phyloP scores from a whole-genome alignment of 192 early-diverging fungal species.

The Podila clonocystis region DNA sequence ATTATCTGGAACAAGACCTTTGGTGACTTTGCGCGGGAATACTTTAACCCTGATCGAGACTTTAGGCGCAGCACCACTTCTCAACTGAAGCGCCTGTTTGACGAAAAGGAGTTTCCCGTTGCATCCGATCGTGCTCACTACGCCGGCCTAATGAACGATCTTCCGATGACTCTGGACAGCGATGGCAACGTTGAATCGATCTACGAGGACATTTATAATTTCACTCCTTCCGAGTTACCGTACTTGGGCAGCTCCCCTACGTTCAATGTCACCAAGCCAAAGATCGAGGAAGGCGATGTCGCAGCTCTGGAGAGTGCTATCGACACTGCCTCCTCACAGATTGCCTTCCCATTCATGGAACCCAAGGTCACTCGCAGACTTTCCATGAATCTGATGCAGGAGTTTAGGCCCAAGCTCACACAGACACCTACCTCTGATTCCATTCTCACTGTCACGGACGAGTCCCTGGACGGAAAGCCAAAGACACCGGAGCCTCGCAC shows the following conservation, averaged over 20 bases:
- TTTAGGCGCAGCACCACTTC: conserved; percentile 69
- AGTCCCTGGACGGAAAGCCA: conserved; percentile 13
- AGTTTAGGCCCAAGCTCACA: conserved; percentile 31
- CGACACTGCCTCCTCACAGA: conserved; percentile 48
- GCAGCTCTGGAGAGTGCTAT: conserved; percentile 48
- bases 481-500: conserved; percentile 9
- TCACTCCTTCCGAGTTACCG: conserved; percentile 52
- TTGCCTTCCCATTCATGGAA: conserved; percentile 54
- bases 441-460: conserved; percentile 32
- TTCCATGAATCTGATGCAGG: conserved; percentile 65
- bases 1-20: conserved; percentile 89
- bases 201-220: conserved; percentile 12
- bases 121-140: conserved; percentile 52
- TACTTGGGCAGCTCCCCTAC: conserved; percentile 58
- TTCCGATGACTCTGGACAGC: conserved; percentile 57
- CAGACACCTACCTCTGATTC: conserved; percentile 37
- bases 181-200: conserved; percentile 14
- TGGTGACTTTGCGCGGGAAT: conserved; percentile 77
- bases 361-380: conserved; percentile 57
- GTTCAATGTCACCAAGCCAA: conserved; percentile 23
- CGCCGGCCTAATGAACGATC: conserved; percentile 55
- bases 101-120: conserved; percentile 55
- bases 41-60: conserved; percentile 86
- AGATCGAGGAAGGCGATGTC: conserved; percentile 47
- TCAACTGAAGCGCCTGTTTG: conserved; percentile 73